phyloP scores from a whole-genome alignment of 2,329 filamentous ascomycete species.

The Colletotrichum camelliae region DNA sequence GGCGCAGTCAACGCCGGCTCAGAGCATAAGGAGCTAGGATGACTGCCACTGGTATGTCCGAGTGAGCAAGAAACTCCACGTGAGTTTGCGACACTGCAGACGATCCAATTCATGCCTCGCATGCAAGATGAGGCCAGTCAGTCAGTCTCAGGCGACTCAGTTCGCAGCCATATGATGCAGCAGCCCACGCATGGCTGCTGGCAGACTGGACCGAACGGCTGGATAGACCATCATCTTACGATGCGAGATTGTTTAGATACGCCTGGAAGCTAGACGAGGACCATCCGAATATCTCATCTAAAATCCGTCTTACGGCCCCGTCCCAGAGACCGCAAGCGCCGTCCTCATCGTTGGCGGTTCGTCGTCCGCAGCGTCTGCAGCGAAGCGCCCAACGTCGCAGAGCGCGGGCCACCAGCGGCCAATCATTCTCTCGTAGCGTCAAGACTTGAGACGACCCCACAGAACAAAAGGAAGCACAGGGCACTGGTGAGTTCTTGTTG shows the following conservation, averaged over 20 bases:
- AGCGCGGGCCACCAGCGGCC: slow-evolving; percentile 5
- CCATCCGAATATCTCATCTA: not conserved
- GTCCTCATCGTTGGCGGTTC: not conserved
- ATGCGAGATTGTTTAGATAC: not conserved
- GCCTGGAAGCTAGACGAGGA: not conserved
- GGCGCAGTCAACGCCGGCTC: not conserved
- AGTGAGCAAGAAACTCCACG: not conserved
- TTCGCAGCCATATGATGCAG: not conserved
- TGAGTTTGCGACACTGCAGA: not conserved
- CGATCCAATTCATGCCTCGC: not conserved
- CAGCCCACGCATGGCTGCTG: not conserved
- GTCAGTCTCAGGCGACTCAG: not conserved
- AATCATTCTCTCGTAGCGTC: slow-evolving; percentile 16
- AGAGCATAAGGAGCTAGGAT: not conserved
- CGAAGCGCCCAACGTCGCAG: slow-evolving; percentile 17
- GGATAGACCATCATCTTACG: not conserved
- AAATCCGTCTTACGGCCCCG: not conserved
- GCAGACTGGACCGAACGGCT: not conserved
- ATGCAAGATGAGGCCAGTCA: not conserved
- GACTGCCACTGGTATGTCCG: not conserved
- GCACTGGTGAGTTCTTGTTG: slow-evolving; percentile 18
- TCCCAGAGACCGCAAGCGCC: not conserved
- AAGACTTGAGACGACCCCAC: slow-evolving; percentile 14
- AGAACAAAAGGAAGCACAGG: slow-evolving; percentile 4
- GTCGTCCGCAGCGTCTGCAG: not conserved